Percentiles rank a stretch among this genome's conserved stretches.
These are phyloP conservation scores for Termitomyces titanicus DNA, from an alignment of 768 basidiomycete genomes.

Conservation along the genomic window DNA sequence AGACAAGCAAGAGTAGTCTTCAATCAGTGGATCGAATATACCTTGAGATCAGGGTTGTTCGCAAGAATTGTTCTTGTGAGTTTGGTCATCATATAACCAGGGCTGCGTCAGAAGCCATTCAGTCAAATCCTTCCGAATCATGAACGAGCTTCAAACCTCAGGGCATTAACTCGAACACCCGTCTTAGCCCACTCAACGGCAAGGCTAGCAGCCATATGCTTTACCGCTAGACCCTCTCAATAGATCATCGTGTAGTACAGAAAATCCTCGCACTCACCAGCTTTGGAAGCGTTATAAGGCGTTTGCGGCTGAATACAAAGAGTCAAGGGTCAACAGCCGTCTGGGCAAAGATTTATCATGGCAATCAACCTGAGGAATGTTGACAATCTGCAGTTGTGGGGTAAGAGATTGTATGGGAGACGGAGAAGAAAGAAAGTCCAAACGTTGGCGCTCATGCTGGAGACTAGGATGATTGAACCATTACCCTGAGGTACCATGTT, in stretches of 20 bases:
- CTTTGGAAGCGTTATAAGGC: slow-evolving; percentile 95
- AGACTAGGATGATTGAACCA: slow-evolving; percentile 82
- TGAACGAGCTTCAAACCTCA: slow-evolving; percentile 46
- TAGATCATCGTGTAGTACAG: background rate
- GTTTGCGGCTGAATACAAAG: slow-evolving; percentile 63
- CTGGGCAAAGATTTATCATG: slow-evolving; percentile 2
- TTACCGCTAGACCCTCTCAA: slow-evolving; percentile 54
- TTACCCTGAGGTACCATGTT: slow-evolving; percentile 81
- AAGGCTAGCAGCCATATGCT: slow-evolving; percentile 89
- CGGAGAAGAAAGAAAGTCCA: slow-evolving; percentile 21
- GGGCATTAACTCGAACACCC: slow-evolving; percentile 79
- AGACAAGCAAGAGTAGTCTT: background rate
- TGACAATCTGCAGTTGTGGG: slow-evolving; percentile 59
- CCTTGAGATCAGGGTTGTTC: slow-evolving; percentile 72
- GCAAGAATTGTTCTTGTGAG: slow-evolving; percentile 82
- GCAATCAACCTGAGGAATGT: slow-evolving; percentile 71
- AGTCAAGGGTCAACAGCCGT: background rate
- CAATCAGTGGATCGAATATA: slow-evolving; percentile 22
- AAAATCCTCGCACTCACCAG: slow-evolving; percentile 42
- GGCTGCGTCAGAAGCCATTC: slow-evolving; percentile 37
- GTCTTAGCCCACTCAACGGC: slow-evolving; percentile 96
- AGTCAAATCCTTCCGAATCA: background rate
- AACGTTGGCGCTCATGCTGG: slow-evolving; percentile 90
- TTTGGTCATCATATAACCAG: slow-evolving; percentile 93
- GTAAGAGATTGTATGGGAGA: background rate